Base-by-base conservation (phyloP, 441 rosid genomes). In the Croton setiger region DNA sequence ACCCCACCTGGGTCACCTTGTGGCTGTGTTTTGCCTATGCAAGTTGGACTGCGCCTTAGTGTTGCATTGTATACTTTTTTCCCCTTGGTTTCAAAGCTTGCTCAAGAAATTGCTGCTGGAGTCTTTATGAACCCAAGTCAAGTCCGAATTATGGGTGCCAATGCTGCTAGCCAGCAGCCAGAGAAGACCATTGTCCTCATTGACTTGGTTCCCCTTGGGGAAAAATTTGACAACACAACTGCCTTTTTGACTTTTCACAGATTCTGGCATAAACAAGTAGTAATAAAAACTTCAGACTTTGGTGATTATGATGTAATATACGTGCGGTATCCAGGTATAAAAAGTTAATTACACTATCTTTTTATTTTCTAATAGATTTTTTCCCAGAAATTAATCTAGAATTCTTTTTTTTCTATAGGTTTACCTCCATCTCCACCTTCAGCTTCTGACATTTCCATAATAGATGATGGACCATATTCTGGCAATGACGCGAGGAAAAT, bases 1-100 rank as follows among this genome's bases (percentile, higher is more conserved):
- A 88, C 92, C 68, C 96, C 96, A 70, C 97, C 98, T 12, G 99
- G 96, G 33, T 82, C 99, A 33, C 97, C 94, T n/a, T 94, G 99
- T 83, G 90, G 86, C 57, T 94, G 98, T 72, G 97, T 92, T 69
- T 83, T 83, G 89, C 99, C 99, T 54, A 90, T 94, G 88, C 93
- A 92, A 81, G 96, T 92, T 68, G 94, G 86, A 74, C 78, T 94
- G 55, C 85, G 88, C 56, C 89, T 94, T 35, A 82, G 79, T 76
- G 90, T 94, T 78, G 90, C 89, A 7, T 84, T 94, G 5, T 94
- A 90, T 68, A 90, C 91, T 76, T 94, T 94, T 87, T 94, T 94
- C 80, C 99, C 99, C 17, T 80, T 87, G 86, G 97, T 94, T 70
- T 86, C 93, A 14, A 94, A 92, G 79, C 85, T 94, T 52, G 97